These are phyloP conservation scores for Lipomyces spencermartinsiae DNA, from an alignment of 805 yeast genomes.

Conservation along the genomic window DNA sequence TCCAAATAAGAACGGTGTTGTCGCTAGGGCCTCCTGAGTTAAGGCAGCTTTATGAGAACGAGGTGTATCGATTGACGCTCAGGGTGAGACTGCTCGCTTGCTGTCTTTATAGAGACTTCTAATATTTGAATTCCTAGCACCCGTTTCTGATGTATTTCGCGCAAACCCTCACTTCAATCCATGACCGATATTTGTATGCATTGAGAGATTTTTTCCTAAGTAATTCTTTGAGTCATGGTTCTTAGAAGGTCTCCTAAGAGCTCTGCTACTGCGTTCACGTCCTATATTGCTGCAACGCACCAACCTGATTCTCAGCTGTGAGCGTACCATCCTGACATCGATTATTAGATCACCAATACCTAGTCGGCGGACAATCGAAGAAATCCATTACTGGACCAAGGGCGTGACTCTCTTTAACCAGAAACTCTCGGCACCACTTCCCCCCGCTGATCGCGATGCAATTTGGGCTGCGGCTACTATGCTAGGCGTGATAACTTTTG, in stretches of 20 bases:
- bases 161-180: neutral
- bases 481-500: neutral
- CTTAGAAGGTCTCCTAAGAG: too few species aligned
- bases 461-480: neutral
- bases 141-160: neutral
- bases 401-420: neutral
- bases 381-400: neutral
- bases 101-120: too few species aligned
- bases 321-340: too few species aligned
- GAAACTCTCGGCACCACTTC: neutral
- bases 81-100: neutral
- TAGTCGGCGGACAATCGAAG: neutral
- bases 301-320: too few species aligned
- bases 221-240: too few species aligned
- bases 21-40: too few species aligned
- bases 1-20: too few species aligned
- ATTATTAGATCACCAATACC: too few species aligned
- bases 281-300: too few species aligned
- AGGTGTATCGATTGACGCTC: neutral
- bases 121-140: too few species aligned
- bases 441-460: neutral
- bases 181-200: slow-evolving; percentile 2
- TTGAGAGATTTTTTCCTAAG: too few species aligned
- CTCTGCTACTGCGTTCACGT: too few species aligned
- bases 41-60: neutral